Evolutionary conservation across 768 basidiomycete genomes (phyloP), one percentile per base, ranked within the genome.

Genomic region (Tylopilus sp.): DNA sequence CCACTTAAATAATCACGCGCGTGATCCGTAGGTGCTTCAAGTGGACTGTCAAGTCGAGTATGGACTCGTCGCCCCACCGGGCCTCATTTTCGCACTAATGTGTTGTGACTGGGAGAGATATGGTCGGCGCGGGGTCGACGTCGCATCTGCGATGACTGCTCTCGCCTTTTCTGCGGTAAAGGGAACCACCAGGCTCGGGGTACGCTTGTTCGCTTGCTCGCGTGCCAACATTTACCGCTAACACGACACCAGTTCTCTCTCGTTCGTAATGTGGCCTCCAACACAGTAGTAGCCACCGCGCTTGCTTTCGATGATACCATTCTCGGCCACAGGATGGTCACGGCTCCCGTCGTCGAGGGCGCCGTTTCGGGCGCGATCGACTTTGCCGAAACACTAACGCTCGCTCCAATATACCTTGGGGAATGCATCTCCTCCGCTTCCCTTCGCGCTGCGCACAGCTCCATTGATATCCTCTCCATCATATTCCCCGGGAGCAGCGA

Each of bases 381-480:
- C 37, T 72, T 87, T 26, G 81, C 84, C 3, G 90, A 92, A 67
- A 79, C 82, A 45, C 71, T 89, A 48, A 83, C 85, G 4, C 82
- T 92, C 40, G 83, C 84, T 2, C 89, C 90, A 13, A 82, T 92
- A 56, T 77, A 83, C 56, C 72, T 91, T 17, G 82, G 84, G 29
- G 88, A 92, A 72, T 84, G 87, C 58, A 76, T 92, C 45, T 86
- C 89, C 14, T 82, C 85, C 4, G 86, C 87, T 6, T 86, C 86
- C 6, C 74, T 92, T 34, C 72, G 83, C 19, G 87, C 87, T 3
- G 90, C 87, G 0, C 82, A 88, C 53, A 80, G 82, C 57, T 88
- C 89, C 24, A 82, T 91, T 57, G 87, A 89, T 61, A 77, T 84
- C 41, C 79, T 91, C 36, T 80, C 85, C 11, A 76, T 79, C 36